Percentiles rank a stretch among this genome's conserved stretches.
phyloP scores from a whole-genome alignment of 2,329 filamentous ascomycete species.

The Venturia asperata region DNA sequence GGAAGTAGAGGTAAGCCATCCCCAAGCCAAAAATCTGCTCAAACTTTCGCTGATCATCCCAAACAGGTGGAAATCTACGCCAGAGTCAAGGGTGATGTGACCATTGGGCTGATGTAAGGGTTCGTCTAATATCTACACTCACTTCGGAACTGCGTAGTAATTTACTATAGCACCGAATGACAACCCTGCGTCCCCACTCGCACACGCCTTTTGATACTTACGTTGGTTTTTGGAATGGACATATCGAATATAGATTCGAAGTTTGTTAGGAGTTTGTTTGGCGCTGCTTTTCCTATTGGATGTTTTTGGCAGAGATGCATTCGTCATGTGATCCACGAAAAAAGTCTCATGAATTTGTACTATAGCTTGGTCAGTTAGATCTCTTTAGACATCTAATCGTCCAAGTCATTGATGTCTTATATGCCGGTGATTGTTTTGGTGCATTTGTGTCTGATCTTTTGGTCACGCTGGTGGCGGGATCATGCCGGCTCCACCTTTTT shows the following conservation, averaged over 20 bases:
- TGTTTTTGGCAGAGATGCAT: not conserved
- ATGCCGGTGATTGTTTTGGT: too few species aligned
- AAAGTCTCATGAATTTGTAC: conserved; percentile 8
- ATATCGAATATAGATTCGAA: not conserved
- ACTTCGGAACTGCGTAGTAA: not conserved
- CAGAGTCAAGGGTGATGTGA: conserved; percentile 30
- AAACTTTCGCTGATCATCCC: not conserved
- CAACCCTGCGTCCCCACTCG: not conserved
- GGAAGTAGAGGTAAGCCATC: conserved; percentile 27
- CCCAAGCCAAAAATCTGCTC: accelerated
- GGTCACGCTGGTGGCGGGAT: too few species aligned
- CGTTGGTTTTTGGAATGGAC: not conserved
- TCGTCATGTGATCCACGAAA: not conserved
- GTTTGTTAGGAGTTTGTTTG: not conserved
- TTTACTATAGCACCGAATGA: conserved; percentile 10
- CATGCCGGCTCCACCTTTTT: too few species aligned
- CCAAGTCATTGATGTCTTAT: not conserved
- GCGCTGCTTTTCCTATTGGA: not conserved
- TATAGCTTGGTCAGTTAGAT: not conserved
- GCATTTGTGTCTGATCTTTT: too few species aligned
- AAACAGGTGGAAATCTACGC: conserved; percentile 29
- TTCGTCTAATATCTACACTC: not conserved
- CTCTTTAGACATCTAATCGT: not conserved
- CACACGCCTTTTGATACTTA: not conserved
- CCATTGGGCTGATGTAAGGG: conserved; percentile 28